Conservation (phyloP, 148 eudicot species). For the Hydrangea macrophylla region DNA sequence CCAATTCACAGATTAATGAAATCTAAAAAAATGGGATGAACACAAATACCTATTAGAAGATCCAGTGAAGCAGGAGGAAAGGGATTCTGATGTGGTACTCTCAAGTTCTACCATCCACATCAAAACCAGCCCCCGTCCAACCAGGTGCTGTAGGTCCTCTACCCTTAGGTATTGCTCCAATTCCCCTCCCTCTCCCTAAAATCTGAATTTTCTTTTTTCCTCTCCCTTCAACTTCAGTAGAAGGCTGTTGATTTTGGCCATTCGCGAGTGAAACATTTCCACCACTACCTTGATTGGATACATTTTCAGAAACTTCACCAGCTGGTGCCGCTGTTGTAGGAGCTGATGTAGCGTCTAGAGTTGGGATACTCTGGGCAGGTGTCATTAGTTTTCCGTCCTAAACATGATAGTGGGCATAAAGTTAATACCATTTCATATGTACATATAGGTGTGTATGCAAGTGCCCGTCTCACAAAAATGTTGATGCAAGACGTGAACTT, state of each 20-base stretch:
- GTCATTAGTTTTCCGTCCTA: slow-evolving; percentile 30
- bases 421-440: not conserved
- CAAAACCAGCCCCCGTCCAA: slow-evolving; percentile 97
- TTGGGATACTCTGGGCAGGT: slow-evolving; percentile 21
- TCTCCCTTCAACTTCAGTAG: slow-evolving; percentile 56
- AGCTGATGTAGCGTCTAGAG: slow-evolving; percentile 30
- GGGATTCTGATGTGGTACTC: not conserved
- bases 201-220: slow-evolving; percentile 62
- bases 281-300: slow-evolving; percentile 30
- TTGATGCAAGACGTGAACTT: not conserved
- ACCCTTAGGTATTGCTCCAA: slow-evolving; percentile 75
- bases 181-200: slow-evolving; percentile 72
- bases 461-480: not conserved
- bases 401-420: not conserved
- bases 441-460: not conserved
- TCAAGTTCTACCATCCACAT: slow-evolving; percentile 68
- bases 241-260: slow-evolving; percentile 36
- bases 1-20: slow-evolving; percentile 1
- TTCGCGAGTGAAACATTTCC: slow-evolving; percentile 22
- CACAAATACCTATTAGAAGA: slow-evolving; percentile 13
- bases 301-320: slow-evolving; percentile 22
- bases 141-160: slow-evolving; percentile 64
- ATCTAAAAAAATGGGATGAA: slow-evolving; percentile 2
- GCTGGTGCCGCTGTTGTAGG: slow-evolving; percentile 22
- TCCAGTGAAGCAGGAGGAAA: not conserved